Conservation (phyloP, 2,329 filamentous ascomycete genomes). For the Fusarium abutilonis region DNA sequence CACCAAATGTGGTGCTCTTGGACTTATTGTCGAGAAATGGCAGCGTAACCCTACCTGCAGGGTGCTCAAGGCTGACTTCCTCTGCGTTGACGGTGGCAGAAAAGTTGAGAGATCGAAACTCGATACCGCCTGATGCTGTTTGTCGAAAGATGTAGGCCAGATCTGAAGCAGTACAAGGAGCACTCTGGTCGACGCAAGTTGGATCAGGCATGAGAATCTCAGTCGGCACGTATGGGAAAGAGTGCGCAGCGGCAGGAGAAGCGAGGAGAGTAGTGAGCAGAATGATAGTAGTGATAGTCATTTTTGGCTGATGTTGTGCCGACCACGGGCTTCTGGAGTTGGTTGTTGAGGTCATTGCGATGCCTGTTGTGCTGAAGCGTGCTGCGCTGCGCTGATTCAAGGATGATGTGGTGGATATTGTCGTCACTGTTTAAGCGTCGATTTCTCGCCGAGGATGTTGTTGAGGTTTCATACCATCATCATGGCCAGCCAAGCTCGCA, state of each 20-base stretch:
- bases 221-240: slow-evolving; percentile 81
- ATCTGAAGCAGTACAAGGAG: slow-evolving; percentile 51
- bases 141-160: slow-evolving; percentile 77
- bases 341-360: slow-evolving; percentile 18
- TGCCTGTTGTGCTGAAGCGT: slow-evolving; percentile 6
- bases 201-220: slow-evolving; percentile 68
- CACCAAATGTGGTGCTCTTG: slow-evolving; percentile 68
- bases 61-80: slow-evolving; percentile 57
- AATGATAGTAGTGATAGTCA: slow-evolving; percentile 13
- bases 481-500: slow-evolving; percentile 21
- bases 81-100: slow-evolving; percentile 63
- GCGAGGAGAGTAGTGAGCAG: slow-evolving; percentile 20
- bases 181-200: slow-evolving; percentile 55
- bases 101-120: slow-evolving; percentile 73
- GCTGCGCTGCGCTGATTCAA: slow-evolving; percentile 1
- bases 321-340: slow-evolving; percentile 8
- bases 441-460: slow-evolving; percentile 26
- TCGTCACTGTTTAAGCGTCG: slow-evolving; percentile 16
- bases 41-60: slow-evolving; percentile 62
- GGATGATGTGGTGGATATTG: slow-evolving; percentile 5
- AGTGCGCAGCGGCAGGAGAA: slow-evolving; percentile 51
- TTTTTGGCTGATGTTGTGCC: slow-evolving; percentile 14
- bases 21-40: slow-evolving; percentile 68
- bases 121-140: slow-evolving; percentile 53
- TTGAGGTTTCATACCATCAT: slow-evolving; percentile 32